Conservation (phyloP, 2,329 filamentous ascomycete genomes). For the Leptographium flavum region DNA sequence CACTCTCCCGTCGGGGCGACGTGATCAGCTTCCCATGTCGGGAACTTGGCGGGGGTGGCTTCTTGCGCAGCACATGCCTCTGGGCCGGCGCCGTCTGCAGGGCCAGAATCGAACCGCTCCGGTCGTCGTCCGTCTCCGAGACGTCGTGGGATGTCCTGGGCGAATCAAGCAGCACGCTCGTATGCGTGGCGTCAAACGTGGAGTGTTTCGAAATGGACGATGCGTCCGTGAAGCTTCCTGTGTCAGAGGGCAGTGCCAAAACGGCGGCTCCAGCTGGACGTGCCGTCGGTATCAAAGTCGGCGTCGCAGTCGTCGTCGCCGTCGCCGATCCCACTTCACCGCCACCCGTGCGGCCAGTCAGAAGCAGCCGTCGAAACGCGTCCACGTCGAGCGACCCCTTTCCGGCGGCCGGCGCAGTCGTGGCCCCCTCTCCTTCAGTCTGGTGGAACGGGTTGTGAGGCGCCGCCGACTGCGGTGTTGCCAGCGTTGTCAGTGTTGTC, state of each 20-base stretch:
- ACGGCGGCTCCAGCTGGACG: slow-evolving; percentile 10
- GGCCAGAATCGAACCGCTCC: slow-evolving; percentile 18
- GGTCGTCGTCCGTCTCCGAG: slow-evolving; percentile 34
- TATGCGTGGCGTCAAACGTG: slow-evolving; percentile 30
- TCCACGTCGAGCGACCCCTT: slow-evolving; percentile 55
- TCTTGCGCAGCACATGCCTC: slow-evolving; percentile 30
- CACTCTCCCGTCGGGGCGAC: slow-evolving; percentile 25
- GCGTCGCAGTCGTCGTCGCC: no score
- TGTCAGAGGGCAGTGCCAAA: slow-evolving; percentile 15
- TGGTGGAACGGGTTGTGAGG: slow-evolving; percentile 39
- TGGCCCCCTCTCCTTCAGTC: slow-evolving; percentile 22
- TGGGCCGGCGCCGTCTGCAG: not conserved
- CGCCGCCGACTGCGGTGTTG: no score
- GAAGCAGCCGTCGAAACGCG: slow-evolving; percentile 59
- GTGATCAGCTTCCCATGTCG: slow-evolving; percentile 65
- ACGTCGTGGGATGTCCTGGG: slow-evolving; percentile 45
- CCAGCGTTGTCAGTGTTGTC: not conserved
- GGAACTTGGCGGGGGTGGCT: slow-evolving; percentile 59
- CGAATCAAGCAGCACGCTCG: slow-evolving; percentile 29
- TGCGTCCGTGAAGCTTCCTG: slow-evolving; percentile 40
- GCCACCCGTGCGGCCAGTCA: slow-evolving; percentile 50
- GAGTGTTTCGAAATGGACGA: slow-evolving; percentile 46
- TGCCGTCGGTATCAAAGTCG: no score
- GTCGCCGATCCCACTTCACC: slow-evolving; percentile 15
- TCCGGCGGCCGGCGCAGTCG: slow-evolving; percentile 14